phyloP scores from a whole-genome alignment of 176 grass and related monocot genomes.

The Phragmites australis region DNA sequence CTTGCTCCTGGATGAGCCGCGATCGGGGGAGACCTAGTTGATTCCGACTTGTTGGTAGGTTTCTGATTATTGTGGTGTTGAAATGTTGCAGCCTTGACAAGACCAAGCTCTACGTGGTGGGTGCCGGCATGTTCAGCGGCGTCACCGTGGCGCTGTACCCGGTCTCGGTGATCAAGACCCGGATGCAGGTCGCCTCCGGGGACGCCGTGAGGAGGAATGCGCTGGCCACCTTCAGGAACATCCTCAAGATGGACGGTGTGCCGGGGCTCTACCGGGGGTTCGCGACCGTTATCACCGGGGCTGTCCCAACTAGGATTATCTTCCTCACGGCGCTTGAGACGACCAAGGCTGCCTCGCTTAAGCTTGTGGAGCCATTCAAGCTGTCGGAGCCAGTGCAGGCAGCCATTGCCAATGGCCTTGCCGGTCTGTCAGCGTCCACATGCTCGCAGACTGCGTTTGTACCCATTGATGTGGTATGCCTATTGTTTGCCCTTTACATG shows the following conservation, averaged over 20 bases:
- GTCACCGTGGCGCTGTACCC: constrained; percentile 85
- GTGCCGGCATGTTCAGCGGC: constrained; percentile 85
- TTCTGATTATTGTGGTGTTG: background rate
- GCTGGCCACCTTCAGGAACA: constrained; percentile 70
- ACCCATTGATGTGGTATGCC: constrained; percentile 92
- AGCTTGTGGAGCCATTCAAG: constrained; percentile 68
- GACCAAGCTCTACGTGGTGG: constrained; percentile 84
- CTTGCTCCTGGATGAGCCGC: background rate
- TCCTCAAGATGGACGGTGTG: constrained; percentile 79
- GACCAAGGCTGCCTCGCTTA: constrained; percentile 73
- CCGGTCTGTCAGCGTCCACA: constrained; percentile 70
- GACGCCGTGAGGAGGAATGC: constrained; percentile 80
- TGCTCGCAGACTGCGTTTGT: constrained; percentile 90
- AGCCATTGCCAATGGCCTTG: constrained; percentile 80
- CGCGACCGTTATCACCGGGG: constrained; percentile 77
- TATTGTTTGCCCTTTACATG: background rate
- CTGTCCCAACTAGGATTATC: constrained; percentile 89
- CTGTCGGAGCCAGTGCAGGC: constrained; percentile 74
- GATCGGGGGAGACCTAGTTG: background rate
- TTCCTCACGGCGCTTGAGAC: constrained; percentile 83
- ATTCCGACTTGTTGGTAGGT: background rate
- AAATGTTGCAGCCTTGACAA: constrained; percentile 85
- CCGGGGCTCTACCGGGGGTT: constrained; percentile 85
- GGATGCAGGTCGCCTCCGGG: constrained; percentile 92
- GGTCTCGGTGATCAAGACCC: constrained; percentile 89